A percentile compares a stretch with the other conserved stretches of the same genome.
phyloP scores from a whole-genome alignment of 345 rosid genomes.

The Bruguiera gymnorhiza region DNA sequence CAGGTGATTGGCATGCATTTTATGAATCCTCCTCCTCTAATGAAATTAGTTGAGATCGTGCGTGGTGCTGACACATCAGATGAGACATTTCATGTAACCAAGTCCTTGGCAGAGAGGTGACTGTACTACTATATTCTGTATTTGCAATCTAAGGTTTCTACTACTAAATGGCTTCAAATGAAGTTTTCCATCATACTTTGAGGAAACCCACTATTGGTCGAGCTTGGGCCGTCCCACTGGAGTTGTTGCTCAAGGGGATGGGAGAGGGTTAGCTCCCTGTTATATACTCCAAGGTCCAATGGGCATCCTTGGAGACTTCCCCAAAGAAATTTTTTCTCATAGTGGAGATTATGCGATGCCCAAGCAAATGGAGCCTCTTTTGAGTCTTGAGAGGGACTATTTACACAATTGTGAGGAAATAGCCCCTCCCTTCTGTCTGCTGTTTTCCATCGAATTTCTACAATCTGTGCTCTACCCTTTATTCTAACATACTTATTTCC shows the following conservation, averaged over 20 bases:
- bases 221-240: too few relatives aligned
- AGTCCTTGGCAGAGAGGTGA: slow-evolving; percentile 78
- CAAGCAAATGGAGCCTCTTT: neutral
- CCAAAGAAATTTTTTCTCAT: too few relatives aligned
- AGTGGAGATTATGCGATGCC: neutral
- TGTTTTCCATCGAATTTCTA: too few relatives aligned
- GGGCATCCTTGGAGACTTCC: too few relatives aligned
- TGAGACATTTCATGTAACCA: slow-evolving; percentile 55
- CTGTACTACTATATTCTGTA: neutral
- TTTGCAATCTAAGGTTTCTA: neutral
- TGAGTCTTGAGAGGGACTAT: too few relatives aligned
- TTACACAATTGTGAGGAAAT: too few relatives aligned
- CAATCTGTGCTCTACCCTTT: neutral
- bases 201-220: too few relatives aligned
- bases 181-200: neutral
- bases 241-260: too few relatives aligned
- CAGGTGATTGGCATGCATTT: slow-evolving; percentile 94
- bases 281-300: too few relatives aligned
- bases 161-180: neutral
- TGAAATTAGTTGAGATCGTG: slow-evolving; percentile 87
- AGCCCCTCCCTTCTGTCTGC: too few relatives aligned
- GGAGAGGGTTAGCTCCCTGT: too few relatives aligned
- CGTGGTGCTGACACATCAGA: slow-evolving; percentile 88
- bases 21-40: slow-evolving; percentile 96
- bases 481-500: neutral